Conservation (phyloP, 208 protist species). For the Trypanosoma melophagium region DNA sequence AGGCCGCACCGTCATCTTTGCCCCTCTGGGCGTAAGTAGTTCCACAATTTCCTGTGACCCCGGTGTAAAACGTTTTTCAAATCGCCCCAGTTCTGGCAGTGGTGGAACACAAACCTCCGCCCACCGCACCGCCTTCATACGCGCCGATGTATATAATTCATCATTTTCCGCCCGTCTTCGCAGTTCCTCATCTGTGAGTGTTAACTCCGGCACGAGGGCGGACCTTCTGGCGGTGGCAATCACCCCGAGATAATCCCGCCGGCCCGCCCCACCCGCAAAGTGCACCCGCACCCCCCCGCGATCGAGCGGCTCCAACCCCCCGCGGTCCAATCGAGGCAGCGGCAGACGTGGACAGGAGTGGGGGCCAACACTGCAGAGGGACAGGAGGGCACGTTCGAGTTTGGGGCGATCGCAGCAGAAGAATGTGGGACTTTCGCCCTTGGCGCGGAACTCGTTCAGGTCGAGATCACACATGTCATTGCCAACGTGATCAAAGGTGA, state of each 20-base stretch:
- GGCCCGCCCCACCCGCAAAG: constrained; percentile 77
- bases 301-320: constrained; percentile 74
- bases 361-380: constrained; percentile 76
- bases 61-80: constrained; percentile 89
- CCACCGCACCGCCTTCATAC: constrained; percentile 78
- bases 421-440: constrained; percentile 93
- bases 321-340: constrained; percentile 73
- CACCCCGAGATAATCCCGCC: constrained; percentile 83
- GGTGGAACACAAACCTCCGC: constrained; percentile 89
- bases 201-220: constrained; percentile 76
- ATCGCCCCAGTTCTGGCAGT: constrained; percentile 80
- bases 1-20: constrained; percentile 90
- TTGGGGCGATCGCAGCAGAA: constrained; percentile 90
- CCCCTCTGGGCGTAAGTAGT: constrained; percentile 83
- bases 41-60: constrained; percentile 91
- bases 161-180: constrained; percentile 78
- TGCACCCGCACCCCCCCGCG: constrained; percentile 84
- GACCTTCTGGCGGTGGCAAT: constrained; percentile 86
- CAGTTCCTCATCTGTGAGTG: constrained; percentile 81
- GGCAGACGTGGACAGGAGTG: constrained; percentile 86
- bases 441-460: constrained; percentile 90
- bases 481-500: constrained; percentile 90
- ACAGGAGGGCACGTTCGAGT: constrained; percentile 81
- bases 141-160: constrained; percentile 69
- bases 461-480: constrained; percentile 93